Evolutionary conservation across 805 yeast genomes (phyloP).

Genomic region (Candida ficus): DNA sequence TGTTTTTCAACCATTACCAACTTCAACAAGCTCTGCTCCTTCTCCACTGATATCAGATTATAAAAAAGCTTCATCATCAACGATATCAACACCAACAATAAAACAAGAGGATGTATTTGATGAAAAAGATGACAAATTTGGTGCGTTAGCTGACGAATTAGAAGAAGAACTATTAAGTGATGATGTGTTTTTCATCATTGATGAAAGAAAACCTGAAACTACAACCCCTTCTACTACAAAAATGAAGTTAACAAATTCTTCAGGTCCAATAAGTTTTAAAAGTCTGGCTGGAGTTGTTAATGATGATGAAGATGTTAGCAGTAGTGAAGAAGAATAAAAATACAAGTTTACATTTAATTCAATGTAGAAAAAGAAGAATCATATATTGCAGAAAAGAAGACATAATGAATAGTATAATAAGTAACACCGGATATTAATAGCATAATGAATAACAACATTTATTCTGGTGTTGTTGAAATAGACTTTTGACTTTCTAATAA

Average conservation of each 20-base stretch:
- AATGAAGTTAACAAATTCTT: no score
- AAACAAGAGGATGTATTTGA: not conserved
- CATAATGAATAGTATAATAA: no score
- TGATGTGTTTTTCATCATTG: slow-evolving; percentile 12
- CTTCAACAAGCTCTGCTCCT: not conserved
- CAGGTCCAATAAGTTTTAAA: slow-evolving; percentile 23
- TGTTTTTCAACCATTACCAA: not conserved
- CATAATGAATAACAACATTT: no score
- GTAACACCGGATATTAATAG: no score
- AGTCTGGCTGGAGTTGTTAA: slow-evolving; percentile 17
- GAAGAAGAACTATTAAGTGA: slow-evolving; percentile 17
- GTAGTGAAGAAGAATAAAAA: slow-evolving; percentile 24
- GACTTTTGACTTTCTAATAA: no score
- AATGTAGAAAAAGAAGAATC: no score
- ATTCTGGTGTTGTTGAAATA: no score
- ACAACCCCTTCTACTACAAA: no score
- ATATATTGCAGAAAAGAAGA: no score
- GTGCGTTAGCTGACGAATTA: slow-evolving; percentile 21
- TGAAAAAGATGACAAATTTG: no score
- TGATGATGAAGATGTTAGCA: slow-evolving; percentile 22
- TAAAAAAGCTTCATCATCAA: no score
- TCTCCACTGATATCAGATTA: slow-evolving; percentile 9
- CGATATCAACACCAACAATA: slow-evolving; percentile 4
- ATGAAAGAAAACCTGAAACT: slow-evolving; percentile 1
- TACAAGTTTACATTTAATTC: no score